Evolutionary conservation across 2,329 filamentous ascomycete species (phyloP).

Genomic region (Coniella lustricola): DNA sequence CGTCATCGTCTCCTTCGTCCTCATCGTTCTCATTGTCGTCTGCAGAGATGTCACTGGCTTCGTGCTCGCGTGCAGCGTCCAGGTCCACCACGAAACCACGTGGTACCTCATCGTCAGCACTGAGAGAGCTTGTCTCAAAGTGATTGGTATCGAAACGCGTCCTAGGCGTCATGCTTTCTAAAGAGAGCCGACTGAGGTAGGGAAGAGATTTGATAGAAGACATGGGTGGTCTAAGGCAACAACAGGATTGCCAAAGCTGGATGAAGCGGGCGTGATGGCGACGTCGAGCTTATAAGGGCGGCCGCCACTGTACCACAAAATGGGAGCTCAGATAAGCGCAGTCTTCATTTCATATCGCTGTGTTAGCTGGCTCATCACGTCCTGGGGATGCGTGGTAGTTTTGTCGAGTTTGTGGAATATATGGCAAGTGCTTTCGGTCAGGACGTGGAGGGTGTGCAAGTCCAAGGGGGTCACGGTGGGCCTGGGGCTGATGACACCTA

Average conservation of each 20-base stretch:
- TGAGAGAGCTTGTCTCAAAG: too few species aligned
- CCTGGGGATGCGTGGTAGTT: neutral
- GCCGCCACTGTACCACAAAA: neutral
- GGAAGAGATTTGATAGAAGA: constrained; percentile 29
- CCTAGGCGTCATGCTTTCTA: constrained; percentile 32
- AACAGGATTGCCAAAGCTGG: neutral
- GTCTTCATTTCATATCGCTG: neutral
- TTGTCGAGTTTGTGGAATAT: neutral
- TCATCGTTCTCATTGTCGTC: constrained; percentile 23
- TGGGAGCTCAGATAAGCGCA: neutral
- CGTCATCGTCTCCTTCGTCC: constrained; percentile 22
- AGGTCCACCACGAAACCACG: constrained; percentile 11
- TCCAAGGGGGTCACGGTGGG: constrained; percentile 1
- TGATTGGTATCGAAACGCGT: constrained; percentile 26
- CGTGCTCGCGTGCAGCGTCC: constrained; percentile 22
- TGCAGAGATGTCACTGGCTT: constrained; percentile 8
- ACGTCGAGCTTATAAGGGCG: neutral
- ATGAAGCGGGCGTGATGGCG: neutral
- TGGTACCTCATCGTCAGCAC: constrained; percentile 13
- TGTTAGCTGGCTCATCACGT: neutral
- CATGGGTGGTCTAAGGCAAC: neutral
- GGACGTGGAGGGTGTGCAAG: constrained; percentile 3
- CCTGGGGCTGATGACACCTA: constrained; percentile 7
- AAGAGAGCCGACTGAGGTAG: constrained; percentile 34
- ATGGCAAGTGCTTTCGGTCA: neutral